These are phyloP conservation scores for Ammopiptanthus mongolicus DNA, from an alignment of 306 rosid genomes.

Conservation along the genomic window DNA sequence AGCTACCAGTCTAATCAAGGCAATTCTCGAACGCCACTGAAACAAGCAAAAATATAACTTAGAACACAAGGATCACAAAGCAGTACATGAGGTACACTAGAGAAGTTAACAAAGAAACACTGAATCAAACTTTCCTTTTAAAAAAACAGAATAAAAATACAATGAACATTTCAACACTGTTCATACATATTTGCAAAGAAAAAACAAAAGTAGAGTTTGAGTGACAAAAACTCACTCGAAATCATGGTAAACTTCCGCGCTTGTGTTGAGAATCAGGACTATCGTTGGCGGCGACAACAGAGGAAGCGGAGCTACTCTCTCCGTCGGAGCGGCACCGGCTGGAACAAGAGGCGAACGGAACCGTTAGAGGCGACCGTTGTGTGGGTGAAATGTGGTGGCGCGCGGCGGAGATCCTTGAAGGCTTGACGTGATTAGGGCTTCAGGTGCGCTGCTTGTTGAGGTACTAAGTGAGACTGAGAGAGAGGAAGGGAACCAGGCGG, in stretches of 20 bases:
- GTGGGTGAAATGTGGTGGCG: too few species aligned
- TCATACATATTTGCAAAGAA: background rate
- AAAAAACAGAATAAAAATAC: background rate
- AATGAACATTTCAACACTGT: background rate
- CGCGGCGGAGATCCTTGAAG: too few species aligned
- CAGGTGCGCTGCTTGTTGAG: too few species aligned
- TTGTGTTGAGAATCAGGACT: constrained; percentile 50
- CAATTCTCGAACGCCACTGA: background rate
- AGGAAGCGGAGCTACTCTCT: constrained; percentile 49
- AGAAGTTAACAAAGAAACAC: background rate
- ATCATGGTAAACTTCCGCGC: constrained; percentile 56
- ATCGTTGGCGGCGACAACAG: constrained; percentile 11
- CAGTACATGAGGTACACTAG: too few species aligned
- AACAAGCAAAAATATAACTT: too few species aligned
- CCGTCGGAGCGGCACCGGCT: constrained; percentile 40
- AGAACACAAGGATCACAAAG: too few species aligned
- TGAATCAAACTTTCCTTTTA: background rate
- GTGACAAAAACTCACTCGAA: constrained; percentile 45
- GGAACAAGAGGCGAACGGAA: constrained; percentile 16
- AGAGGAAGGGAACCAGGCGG: too few species aligned
- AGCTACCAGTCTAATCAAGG: background rate
- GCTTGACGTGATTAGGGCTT: too few species aligned
- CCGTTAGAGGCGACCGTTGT: too few species aligned
- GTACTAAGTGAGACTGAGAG: too few species aligned
- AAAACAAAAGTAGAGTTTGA: background rate